Base-by-base conservation (phyloP, 345 rosid species). In the Eucalyptus tenuipes region DNA sequence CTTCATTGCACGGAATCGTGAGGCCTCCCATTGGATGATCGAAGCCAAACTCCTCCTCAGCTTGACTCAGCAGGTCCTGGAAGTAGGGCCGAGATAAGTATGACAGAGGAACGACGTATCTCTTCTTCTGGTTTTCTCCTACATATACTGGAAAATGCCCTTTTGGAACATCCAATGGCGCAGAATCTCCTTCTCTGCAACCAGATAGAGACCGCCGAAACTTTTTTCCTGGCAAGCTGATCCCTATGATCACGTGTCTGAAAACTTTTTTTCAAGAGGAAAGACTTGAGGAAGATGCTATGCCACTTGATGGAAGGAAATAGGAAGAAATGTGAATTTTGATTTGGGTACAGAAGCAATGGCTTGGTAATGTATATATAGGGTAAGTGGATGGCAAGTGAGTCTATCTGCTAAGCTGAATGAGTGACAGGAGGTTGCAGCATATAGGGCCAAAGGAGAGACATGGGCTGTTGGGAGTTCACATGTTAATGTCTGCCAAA, bases 11-110 rank as follows among this genome's bases (percentile, higher is more conserved):
- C 2, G 91, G 92, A 86, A 92, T 91, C 2, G 90, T 93, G 87
- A 92, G 92, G 50, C 93, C 91, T 5, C 93, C 94, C 91, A 92
- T 92, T 33, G 94, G 94, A 90, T 90, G 93, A 79, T 88, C 66
- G 66, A 87, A 91, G n/a, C 94, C 91, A 47, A 91, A 92, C 81
- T 91, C 94, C 87, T 92, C 92, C 88, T 92, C 93, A 16, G 91
- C 89, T 40, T 59, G 89, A 49, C 84, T 57, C 42, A 93, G 87
- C 90, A 92, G 89, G 37, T 86, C 90, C 44, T 85, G 93, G 52
- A 93, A 92, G 11, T 27, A 68, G 88, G 90, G 90, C 22, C 79
- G 89, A 82, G 75, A 64, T n/a, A 90, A 89, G 88, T 71, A 89
- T 27, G 92, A 91, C 50, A 92, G 50, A 3, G 92, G 92, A 85